These are phyloP conservation scores for Fusarium praegraminearum DNA, from an alignment of 2,329 filamentous ascomycete genomes.

Conservation along the genomic window DNA sequence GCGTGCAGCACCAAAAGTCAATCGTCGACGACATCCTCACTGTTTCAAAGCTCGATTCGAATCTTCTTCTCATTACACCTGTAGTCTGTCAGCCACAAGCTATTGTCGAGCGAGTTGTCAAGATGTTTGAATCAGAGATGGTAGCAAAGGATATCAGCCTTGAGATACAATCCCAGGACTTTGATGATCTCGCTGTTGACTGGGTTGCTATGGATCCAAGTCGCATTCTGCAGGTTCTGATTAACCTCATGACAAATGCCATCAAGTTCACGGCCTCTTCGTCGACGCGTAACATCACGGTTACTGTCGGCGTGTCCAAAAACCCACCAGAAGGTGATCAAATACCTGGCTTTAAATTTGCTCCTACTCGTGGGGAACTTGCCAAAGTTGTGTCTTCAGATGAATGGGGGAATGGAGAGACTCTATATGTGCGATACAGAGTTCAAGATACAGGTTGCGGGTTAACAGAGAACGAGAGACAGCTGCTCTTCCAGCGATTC, in stretches of 20 bases:
- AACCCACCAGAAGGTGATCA: not conserved
- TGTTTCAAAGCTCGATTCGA: conserved; percentile 79
- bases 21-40: conserved; percentile 80
- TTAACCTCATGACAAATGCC: conserved; percentile 82
- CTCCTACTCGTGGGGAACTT: conserved; percentile 14
- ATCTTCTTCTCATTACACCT: conserved; percentile 76
- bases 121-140: conserved; percentile 81
- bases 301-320: conserved; percentile 62
- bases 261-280: conserved; percentile 76
- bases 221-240: conserved; percentile 80
- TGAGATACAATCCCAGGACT: conserved; percentile 69
- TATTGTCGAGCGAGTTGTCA: conserved; percentile 73
- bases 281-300: conserved; percentile 57
- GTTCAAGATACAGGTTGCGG: conserved; percentile 76
- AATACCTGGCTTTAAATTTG: conserved; percentile 25
- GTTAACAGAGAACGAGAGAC: conserved; percentile 71
- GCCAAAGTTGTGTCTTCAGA: conserved; percentile 34
- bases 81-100: conserved; percentile 73
- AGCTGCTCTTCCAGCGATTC: conserved; percentile 74
- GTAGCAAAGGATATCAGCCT: conserved; percentile 74
- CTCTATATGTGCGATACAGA: conserved; percentile 59
- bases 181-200: conserved; percentile 65
- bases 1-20: conserved; percentile 80
- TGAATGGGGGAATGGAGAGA: conserved; percentile 52
- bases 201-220: conserved; percentile 78